A percentile compares a stretch with the other conserved stretches of the same genome.
Evolutionary conservation across 441 rosid species (phyloP).

Genomic region (Eugenia klotzschiana): DNA sequence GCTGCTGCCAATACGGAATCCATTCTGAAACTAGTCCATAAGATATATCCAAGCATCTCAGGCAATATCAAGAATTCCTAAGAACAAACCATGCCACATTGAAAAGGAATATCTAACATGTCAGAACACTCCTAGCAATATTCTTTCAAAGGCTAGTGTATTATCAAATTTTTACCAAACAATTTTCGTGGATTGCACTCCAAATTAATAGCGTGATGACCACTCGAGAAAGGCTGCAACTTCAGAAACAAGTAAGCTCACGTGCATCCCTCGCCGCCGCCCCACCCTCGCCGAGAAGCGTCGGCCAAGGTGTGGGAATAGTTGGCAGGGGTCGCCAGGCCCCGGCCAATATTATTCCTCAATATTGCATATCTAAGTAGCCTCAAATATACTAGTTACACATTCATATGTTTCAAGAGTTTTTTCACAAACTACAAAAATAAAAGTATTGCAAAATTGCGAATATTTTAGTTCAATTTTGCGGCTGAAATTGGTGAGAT

Average conservation of each 20-base stretch:
- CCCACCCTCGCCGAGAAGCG: too few species aligned
- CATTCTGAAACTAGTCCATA: neutral
- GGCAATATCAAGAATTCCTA: neutral
- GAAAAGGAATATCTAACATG: neutral
- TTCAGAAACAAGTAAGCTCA: neutral
- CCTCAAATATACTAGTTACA: too few species aligned
- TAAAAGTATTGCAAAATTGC: neutral
- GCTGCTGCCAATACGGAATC: neutral
- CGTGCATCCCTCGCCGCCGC: too few species aligned
- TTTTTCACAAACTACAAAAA: too few species aligned
- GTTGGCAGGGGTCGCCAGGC: neutral
- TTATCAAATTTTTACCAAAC: neutral
- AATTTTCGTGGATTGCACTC: neutral
- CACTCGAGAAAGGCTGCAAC: neutral
- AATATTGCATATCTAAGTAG: too few species aligned
- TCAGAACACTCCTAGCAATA: neutral
- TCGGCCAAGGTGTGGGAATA: neutral
- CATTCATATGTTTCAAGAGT: too few species aligned
- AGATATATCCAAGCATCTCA: neutral
- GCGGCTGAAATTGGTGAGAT: neutral
- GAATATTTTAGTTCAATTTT: neutral
- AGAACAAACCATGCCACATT: neutral
- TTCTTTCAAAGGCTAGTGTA: neutral
- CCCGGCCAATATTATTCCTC: too few species aligned
- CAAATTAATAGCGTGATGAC: neutral